Conservation (phyloP, 148 eudicot genomes). For the Nepenthes gracilis region DNA sequence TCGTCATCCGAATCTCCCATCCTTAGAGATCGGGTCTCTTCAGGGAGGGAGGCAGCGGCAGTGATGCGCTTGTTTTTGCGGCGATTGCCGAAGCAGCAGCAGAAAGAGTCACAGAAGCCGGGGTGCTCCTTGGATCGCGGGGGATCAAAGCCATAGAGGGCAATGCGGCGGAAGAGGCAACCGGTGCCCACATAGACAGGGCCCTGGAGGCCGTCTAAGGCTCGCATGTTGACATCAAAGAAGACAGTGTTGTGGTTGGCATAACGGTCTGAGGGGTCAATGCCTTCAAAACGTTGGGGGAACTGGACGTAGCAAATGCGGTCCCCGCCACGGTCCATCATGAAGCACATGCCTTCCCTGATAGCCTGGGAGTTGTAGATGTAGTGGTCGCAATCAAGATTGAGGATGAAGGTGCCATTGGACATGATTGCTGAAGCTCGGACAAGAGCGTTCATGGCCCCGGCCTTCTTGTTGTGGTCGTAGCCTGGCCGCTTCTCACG, state of each 20-base stretch:
- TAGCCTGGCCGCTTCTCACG: slow-evolving; percentile 97
- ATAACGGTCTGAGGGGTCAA: slow-evolving; percentile 92
- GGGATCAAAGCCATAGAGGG: slow-evolving; percentile 89
- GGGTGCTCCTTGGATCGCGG: slow-evolving; percentile 63
- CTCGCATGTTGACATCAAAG: slow-evolving; percentile 94
- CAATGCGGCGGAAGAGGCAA: slow-evolving; percentile 73
- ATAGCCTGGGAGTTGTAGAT: slow-evolving; percentile 83
- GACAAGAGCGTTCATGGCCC: slow-evolving; percentile 95
- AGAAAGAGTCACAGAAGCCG: slow-evolving; percentile 49
- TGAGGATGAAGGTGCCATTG: slow-evolving; percentile 87
- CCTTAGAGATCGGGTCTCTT: slow-evolving; percentile 43
- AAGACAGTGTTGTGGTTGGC: slow-evolving; percentile 93
- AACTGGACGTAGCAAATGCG: slow-evolving; percentile 87
- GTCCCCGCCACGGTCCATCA: slow-evolving; percentile 98
- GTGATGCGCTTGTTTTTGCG: slow-evolving; percentile 17
- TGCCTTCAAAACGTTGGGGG: slow-evolving; percentile 92
- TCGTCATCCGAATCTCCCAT: slow-evolving; percentile 72
- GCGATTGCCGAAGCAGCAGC: slow-evolving; percentile 41
- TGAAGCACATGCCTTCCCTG: slow-evolving; percentile 94
- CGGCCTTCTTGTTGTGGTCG: slow-evolving; percentile 97
- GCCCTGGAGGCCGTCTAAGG: slow-evolving; percentile 89
- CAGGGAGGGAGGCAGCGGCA: slow-evolving; percentile 13
- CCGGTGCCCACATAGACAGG: slow-evolving; percentile 96
- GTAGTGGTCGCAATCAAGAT: slow-evolving; percentile 91
- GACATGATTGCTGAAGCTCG: slow-evolving; percentile 98